A percentile compares a stretch with the other conserved stretches of the same genome.
Conservation (phyloP, 768 basidiomycete species). For the Phlebiopsis flavidoalba region DNA sequence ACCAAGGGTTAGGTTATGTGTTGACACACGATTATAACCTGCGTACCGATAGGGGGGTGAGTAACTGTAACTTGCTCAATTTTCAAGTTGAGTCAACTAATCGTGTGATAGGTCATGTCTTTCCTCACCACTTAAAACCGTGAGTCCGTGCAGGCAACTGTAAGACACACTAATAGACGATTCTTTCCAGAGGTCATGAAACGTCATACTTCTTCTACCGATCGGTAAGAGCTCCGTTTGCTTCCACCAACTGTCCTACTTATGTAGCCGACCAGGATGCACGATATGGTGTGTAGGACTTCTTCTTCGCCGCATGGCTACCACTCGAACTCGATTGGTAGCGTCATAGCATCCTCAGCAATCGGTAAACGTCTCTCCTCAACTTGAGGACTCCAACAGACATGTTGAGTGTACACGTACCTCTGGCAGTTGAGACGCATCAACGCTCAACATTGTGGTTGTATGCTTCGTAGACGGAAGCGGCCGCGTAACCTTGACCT, state of each 20-base stretch:
- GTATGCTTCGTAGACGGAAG: too few relatives aligned
- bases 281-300: neutral
- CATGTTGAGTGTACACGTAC: neutral
- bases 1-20: neutral
- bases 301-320: neutral
- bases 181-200: neutral
- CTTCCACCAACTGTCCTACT: neutral
- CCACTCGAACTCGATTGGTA: neutral
- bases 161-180: neutral
- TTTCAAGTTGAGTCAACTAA: neutral
- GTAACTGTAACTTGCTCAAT: neutral
- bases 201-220: neutral
- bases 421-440: too few relatives aligned
- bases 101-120: neutral
- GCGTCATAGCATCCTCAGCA: neutral
- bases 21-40: neutral
- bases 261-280: neutral
- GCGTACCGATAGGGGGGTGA: neutral
- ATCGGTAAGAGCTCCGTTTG: neutral
- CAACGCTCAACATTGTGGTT: too few relatives aligned
- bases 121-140: neutral
- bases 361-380: neutral
- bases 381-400: neutral
- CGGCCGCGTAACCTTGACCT: too few relatives aligned
- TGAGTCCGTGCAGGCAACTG: neutral